A percentile compares a stretch with the other conserved stretches of the same genome.
These are phyloP conservation scores for Colletotrichum sidae DNA, from an alignment of 2,329 filamentous ascomycete genomes.

Conservation along the genomic window DNA sequence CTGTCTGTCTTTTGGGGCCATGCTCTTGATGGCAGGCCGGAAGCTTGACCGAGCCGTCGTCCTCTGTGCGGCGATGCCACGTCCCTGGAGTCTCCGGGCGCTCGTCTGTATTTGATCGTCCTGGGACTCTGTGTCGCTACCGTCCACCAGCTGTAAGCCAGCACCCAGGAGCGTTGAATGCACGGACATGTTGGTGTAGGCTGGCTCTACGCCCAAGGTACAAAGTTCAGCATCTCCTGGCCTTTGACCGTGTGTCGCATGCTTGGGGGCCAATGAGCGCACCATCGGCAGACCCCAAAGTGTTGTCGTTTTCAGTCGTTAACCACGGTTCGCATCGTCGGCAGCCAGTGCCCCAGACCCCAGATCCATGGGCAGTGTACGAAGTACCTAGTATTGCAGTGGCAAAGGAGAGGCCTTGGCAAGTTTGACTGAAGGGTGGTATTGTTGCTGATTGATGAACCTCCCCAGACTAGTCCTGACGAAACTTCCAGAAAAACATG, in stretches of 20 bases:
- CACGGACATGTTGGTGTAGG: slow-evolving; percentile 1
- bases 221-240: too few species aligned
- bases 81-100: slow-evolving; percentile 9
- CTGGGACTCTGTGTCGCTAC: not conserved
- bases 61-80: slow-evolving; percentile 25
- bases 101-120: slow-evolving; percentile 8
- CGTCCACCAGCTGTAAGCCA: slow-evolving; percentile 7
- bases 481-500: not conserved
- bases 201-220: too few species aligned
- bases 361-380: slow-evolving; percentile 1
- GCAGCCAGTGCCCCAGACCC: slow-evolving; percentile 8
- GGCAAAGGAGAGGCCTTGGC: slow-evolving; percentile 23
- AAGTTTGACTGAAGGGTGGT: slow-evolving; percentile 28
- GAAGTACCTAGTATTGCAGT: slow-evolving; percentile 2
- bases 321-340: slow-evolving; percentile 28
- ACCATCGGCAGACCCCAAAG: not conserved
- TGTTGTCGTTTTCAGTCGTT: not conserved
- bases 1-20: slow-evolving; percentile 3
- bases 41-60: slow-evolving; percentile 19
- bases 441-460: slow-evolving; percentile 36
- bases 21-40: slow-evolving; percentile 22
- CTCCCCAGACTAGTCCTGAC: slow-evolving; percentile 1
- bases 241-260: too few species aligned
- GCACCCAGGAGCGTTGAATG: slow-evolving; percentile 4
- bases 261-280: too few species aligned